These are phyloP conservation scores for Schrenkiella parvula DNA, from an alignment of 345 rosid genomes.

Conservation along the genomic window DNA sequence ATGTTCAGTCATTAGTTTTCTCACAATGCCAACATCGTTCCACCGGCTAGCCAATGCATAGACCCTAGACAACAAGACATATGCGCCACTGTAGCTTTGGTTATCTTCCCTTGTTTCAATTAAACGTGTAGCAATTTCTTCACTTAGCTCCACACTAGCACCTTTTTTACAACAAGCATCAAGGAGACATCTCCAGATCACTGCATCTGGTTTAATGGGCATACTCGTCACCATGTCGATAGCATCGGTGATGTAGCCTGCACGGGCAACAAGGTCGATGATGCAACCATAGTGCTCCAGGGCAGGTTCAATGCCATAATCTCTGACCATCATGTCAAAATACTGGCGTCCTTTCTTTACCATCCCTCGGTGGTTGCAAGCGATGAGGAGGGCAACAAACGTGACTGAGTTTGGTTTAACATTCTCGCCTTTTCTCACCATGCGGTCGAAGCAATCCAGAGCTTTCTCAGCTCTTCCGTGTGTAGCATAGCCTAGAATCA, in stretches of 20 bases:
- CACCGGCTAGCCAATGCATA: slow-evolving; percentile 72
- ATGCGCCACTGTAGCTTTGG: slow-evolving; percentile 48
- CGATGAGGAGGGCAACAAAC: slow-evolving; percentile 59
- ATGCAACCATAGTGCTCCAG: slow-evolving; percentile 82
- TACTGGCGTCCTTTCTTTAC: slow-evolving; percentile 52
- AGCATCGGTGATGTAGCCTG: slow-evolving; percentile 67
- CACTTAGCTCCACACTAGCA: slow-evolving; percentile 56
- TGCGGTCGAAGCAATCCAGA: slow-evolving; percentile 42
- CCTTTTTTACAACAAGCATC: slow-evolving; percentile 69
- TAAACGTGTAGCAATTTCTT: slow-evolving; percentile 54
- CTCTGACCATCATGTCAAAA: slow-evolving; percentile 59
- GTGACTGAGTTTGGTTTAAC: slow-evolving; percentile 58
- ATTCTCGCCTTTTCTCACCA: slow-evolving; percentile 34
- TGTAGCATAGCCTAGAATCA: slow-evolving; percentile 72
- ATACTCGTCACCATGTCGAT: slow-evolving; percentile 52
- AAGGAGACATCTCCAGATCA: slow-evolving; percentile 88
- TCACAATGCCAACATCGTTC: slow-evolving; percentile 66
- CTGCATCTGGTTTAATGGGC: slow-evolving; percentile 72
- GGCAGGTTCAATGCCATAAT: slow-evolving; percentile 55
- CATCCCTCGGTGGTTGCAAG: slow-evolving; percentile 68
- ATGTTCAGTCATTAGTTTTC: slow-evolving; percentile 65
- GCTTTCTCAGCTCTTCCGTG: slow-evolving; percentile 60
- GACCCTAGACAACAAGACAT: slow-evolving; percentile 68
- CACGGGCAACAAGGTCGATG: slow-evolving; percentile 67
- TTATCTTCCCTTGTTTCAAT: slow-evolving; percentile 41